Evolutionary conservation across 495 filamentous ascomycete genomes (phyloP).

Genomic region (Aspergillus affinis): DNA sequence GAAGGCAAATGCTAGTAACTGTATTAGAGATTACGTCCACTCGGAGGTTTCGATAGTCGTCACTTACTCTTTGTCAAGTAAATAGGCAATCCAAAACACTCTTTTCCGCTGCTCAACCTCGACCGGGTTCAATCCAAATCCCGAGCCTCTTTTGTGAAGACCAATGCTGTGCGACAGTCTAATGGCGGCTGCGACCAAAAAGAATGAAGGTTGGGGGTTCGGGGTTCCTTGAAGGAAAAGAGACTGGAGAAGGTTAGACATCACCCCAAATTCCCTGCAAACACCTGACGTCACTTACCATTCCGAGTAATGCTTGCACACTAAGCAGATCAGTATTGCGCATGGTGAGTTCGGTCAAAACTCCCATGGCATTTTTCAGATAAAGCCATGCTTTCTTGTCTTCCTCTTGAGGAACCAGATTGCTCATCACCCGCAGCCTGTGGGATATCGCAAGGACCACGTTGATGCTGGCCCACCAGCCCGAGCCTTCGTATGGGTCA

Average conservation of each 20-base stretch:
- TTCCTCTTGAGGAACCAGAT: conserved; percentile 83
- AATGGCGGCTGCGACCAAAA: conserved; percentile 91
- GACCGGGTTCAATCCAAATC: conserved; percentile 84
- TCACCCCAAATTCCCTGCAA: neutral
- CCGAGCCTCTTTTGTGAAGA: conserved; percentile 86
- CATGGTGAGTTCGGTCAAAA: conserved; percentile 89
- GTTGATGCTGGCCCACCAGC: conserved; percentile 98
- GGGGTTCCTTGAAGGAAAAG: conserved; percentile 95
- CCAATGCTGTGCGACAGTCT: conserved; percentile 92
- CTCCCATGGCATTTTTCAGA: conserved; percentile 93
- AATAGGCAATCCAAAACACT: conserved; percentile 98
- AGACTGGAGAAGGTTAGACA: conserved; percentile 48
- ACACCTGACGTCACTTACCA: conserved; percentile 51
- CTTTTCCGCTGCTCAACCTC: conserved; percentile 95
- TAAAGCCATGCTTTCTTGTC: conserved; percentile 94
- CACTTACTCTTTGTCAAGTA: conserved; percentile 84
- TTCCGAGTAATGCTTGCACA: conserved; percentile 94
- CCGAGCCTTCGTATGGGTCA: conserved; percentile 92
- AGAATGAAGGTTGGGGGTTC: conserved; percentile 92
- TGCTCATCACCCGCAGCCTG: conserved; percentile 91
- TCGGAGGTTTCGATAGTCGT: neutral
- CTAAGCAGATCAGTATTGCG: conserved; percentile 93
- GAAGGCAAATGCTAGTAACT: conserved; percentile 67
- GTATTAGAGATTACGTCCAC: conserved; percentile 17
- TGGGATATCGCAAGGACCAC: conserved; percentile 90